phyloP scores from a whole-genome alignment of 345 rosid genomes.

The Microthlaspi erraticum region DNA sequence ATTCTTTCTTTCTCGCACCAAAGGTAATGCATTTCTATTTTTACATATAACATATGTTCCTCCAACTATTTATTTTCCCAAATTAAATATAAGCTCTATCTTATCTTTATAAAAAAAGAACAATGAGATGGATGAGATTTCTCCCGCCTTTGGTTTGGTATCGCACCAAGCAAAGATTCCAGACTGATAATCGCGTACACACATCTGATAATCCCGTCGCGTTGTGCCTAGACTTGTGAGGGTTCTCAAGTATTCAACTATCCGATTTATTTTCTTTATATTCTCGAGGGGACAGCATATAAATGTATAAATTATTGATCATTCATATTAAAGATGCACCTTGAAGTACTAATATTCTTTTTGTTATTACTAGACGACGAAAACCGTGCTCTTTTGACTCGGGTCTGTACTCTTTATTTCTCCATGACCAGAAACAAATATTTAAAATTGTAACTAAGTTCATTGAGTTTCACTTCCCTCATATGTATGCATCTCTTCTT shows the following conservation, averaged over 20 bases:
- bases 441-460: neutral
- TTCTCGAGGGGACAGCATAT: constrained; percentile 1
- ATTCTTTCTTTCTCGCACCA: neutral
- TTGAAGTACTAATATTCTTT: constrained; percentile 35
- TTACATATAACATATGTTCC: constrained; percentile 3
- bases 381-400: constrained; percentile 34
- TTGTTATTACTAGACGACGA: constrained; percentile 35
- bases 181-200: no score
- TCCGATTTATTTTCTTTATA: neutral
- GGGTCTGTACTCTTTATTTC: constrained; percentile 27
- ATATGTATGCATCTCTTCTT: constrained; percentile 5
- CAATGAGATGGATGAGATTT: no score
- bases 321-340: constrained; percentile 33
- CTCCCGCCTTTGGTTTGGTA: neutral
- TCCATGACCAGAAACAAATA: constrained; percentile 10
- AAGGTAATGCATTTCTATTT: neutral
- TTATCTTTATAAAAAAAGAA: no score
- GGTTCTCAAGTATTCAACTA: neutral
- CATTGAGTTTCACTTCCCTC: constrained; percentile 7
- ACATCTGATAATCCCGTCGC: neutral
- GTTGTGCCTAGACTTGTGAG: neutral
- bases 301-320: constrained; percentile 9
- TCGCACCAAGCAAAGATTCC: neutral
- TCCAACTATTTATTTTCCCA: neutral
- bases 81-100: no score